Base-by-base conservation (phyloP, 2,329 filamentous ascomycete genomes). In the Myriosclerotinia duriaeana region DNA sequence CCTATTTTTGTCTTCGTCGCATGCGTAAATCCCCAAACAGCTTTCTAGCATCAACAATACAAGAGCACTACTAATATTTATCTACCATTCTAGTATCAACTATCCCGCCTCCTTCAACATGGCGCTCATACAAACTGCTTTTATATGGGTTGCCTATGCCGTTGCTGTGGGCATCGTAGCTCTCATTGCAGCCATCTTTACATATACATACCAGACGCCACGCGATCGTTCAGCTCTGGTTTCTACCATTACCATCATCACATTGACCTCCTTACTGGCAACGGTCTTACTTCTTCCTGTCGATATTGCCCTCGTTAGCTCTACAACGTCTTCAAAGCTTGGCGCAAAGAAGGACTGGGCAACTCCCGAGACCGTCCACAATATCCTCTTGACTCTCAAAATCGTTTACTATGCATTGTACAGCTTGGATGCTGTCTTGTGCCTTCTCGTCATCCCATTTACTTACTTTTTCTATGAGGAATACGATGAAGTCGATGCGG, bases 381-480 rank as follows among this genome's bases (percentile, higher is more conserved):
- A 86, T 69, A 96, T 98, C 65, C 82, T 94, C 20, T 83, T 87
- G 69, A 92, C 91, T 0, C 83, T 99, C 70, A 91, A 91, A 77
- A 85, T 96, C 67, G 90, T 97, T 66, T 99, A 99, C 80, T 98
- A 98, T 78, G 84, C 88, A 0, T 84, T 99, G 0, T 99, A 98
- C 80, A 95, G 91, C 73, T 81, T 97, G 71, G 95, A 99, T 78
- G 91, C 93, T 0, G 77, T 97, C 7, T 85, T 99, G 14, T 99
- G 95, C 75, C 82, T 99, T 55, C 78, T 98, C 22, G 85, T 97
- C 54, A 90, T 98, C 26, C 95, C 95, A 0, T 99, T 99, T 76
- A 90, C 93, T 58, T 99, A 99, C 81, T 99, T 99, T 78, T 97
- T 90, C 87, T 95, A 96, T 75, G 95, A 99, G 78, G 95, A 98